These are phyloP conservation scores for Tolypocladium cylindrosporum DNA, from an alignment of 2,329 filamentous ascomycete species.

Conservation along the genomic window DNA sequence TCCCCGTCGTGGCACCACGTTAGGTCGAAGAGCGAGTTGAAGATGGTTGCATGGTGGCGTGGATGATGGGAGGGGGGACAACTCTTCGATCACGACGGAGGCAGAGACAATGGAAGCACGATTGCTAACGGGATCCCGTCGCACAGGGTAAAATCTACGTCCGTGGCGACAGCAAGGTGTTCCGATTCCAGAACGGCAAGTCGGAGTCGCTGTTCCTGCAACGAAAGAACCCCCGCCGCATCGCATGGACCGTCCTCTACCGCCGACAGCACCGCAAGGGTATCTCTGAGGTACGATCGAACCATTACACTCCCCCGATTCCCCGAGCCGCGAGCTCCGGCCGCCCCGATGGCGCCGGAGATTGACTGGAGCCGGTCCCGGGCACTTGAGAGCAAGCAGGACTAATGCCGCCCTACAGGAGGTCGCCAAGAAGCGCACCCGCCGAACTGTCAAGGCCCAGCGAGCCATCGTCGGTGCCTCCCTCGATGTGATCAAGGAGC, in stretches of 20 bases:
- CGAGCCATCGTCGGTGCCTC: slow-evolving; percentile 98
- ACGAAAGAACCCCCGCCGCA: slow-evolving; percentile 99
- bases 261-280: slow-evolving; percentile 99
- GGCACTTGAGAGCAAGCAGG: slow-evolving; percentile 6
- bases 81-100: background rate
- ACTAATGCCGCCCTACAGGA: slow-evolving; percentile 58
- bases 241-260: slow-evolving; percentile 97
- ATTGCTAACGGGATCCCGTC: slow-evolving; percentile 16
- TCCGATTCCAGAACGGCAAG: slow-evolving; percentile 99
- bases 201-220: slow-evolving; percentile 99
- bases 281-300: slow-evolving; percentile 89
- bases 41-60: background rate
- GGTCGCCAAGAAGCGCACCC: slow-evolving; percentile 98
- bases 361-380: background rate
- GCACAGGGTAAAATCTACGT: slow-evolving; percentile 96
- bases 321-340: background rate
- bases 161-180: slow-evolving; percentile 99
- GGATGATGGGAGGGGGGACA: background rate
- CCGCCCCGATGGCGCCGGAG: background rate
- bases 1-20: slow-evolving; percentile 1
- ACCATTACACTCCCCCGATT: background rate
- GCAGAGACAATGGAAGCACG: background rate
- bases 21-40: background rate
- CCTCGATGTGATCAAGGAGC: slow-evolving; percentile 99
- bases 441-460: slow-evolving; percentile 96